Evolutionary conservation across 176 grass and related monocot species (phyloP).

Genomic region (Musa troglodytarum): DNA sequence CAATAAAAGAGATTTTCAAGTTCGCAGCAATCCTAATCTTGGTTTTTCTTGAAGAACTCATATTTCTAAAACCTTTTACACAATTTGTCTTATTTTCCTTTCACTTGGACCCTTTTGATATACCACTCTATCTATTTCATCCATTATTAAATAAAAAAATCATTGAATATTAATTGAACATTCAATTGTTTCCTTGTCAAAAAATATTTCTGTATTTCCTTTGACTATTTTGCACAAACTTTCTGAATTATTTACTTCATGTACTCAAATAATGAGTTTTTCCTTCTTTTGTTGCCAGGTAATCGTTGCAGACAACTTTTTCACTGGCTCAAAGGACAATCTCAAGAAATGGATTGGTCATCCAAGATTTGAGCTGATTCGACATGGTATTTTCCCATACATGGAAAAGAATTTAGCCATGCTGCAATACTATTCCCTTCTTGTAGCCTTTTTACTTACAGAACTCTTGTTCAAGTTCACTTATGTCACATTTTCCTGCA

Average conservation of each 20-base stretch:
- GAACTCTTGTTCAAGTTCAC: too few relatives aligned
- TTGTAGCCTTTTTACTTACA: too few relatives aligned
- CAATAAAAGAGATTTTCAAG: too few relatives aligned
- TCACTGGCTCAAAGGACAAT: slow-evolving; percentile 81
- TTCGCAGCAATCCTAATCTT: too few relatives aligned
- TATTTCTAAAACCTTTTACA: too few relatives aligned
- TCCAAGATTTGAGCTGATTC: slow-evolving; percentile 91
- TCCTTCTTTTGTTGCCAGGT: slow-evolving; percentile 24
- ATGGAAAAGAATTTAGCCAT: not conserved
- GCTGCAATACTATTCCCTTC: too few relatives aligned
- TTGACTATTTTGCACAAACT: not conserved
- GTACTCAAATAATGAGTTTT: not conserved
- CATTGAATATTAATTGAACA: not conserved
- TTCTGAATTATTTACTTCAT: too few relatives aligned
- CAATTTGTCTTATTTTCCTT: too few relatives aligned
- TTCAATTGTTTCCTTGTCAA: too few relatives aligned
- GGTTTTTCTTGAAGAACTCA: too few relatives aligned
- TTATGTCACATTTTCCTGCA: not conserved
- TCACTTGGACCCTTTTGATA: not conserved
- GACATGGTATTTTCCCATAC: slow-evolving; percentile 40
- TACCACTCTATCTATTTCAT: not conserved
- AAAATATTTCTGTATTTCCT: too few relatives aligned
- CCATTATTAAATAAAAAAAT: not conserved
- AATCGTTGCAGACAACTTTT: slow-evolving; percentile 92
- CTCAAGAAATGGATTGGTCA: slow-evolving; percentile 65